phyloP scores from a whole-genome alignment of 306 rosid genomes.

The Betula pendula region DNA sequence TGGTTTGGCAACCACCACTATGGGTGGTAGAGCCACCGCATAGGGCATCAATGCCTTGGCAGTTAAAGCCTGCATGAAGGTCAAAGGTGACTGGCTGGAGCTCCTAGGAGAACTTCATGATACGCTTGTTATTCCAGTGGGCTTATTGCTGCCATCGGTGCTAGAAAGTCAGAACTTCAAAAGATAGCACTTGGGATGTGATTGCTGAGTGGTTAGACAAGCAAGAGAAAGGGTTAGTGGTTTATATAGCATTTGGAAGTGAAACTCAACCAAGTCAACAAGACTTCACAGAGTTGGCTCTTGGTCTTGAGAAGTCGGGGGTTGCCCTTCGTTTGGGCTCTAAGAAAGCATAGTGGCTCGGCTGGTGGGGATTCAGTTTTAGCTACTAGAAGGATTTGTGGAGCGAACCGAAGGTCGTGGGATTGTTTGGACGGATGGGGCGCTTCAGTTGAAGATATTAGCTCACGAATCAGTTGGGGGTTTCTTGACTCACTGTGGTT shows the following conservation, averaged over 20 bases:
- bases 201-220: slow-evolving; percentile 25
- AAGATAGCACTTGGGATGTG: background rate
- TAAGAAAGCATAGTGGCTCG: slow-evolving; percentile 24
- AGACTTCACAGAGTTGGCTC: slow-evolving; percentile 39
- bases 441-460: slow-evolving; percentile 52
- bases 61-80: slow-evolving; percentile 21
- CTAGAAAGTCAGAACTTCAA: fast-evolving
- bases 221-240: slow-evolving; percentile 35
- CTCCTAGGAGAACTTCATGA: slow-evolving; percentile 14
- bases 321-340: slow-evolving; percentile 62
- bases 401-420: slow-evolving; percentile 46
- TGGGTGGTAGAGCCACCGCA: too few relatives aligned
- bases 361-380: slow-evolving; percentile 14
- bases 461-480: slow-evolving; percentile 53
- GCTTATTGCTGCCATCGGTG: slow-evolving; percentile 15
- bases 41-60: slow-evolving; percentile 16
- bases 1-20: too few relatives aligned
- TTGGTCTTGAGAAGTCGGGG: slow-evolving; percentile 53
- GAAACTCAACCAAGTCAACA: slow-evolving; percentile 29
- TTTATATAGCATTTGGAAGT: slow-evolving; percentile 61
- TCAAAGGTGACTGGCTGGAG: slow-evolving; percentile 32
- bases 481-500: slow-evolving; percentile 55
- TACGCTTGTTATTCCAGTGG: slow-evolving; percentile 30
- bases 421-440: slow-evolving; percentile 49
- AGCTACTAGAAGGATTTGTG: slow-evolving; percentile 55